Evolutionary conservation across 2,329 filamentous ascomycete species (phyloP), one percentile per base, ranked within the genome.

Genomic region (Podosphaera fusca): DNA sequence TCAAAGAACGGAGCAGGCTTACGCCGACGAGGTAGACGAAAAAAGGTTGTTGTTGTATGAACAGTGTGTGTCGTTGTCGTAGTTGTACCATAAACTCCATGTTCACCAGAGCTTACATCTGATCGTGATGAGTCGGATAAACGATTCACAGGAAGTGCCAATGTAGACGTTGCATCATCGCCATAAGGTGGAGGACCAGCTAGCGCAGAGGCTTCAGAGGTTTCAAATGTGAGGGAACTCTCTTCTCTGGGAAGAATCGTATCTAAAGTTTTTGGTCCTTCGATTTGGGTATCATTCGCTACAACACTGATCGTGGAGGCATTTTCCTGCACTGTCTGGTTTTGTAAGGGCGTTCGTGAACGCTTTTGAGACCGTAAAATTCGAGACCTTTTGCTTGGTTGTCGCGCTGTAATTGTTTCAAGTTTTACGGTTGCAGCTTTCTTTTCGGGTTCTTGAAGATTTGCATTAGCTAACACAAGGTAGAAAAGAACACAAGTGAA

Each of bases 371-470:
- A 69, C 63, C 73, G 75, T 60, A 31, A 40, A 12, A 80, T 71
- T 46, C 78, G 73, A 36, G 77, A 75, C 46, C 73, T 68, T 61
- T 77, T 81, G 54, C 73, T 76, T 59, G 68, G 34, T 57, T 73
- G 76, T 60, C 68, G 29, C n/a, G 55, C 56, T 40, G 73, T 73
- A 29, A 79, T 67, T 40, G 34, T 12, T 55, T 84, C 78, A 62
- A 81, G 77, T 7, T 88, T 92, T 8, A 92, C 89, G 14, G 89
- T 86, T 9, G 90, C 96, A 55, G 85, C 95, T 68, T 96, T 92
- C 67, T 96, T 96, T 63, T 79, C 74, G 53, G 80, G 79, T 60
- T 79, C 79, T 82, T 63, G 9, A 35, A 45, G 52, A 9, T 53
- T 46, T 49, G 55, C 14, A 57, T 51, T 38, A 40, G 36, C 35